A percentile compares a stretch with the other conserved stretches of the same genome.
phyloP scores from a whole-genome alignment of 345 rosid genomes.

The Corchorus capsularis region DNA sequence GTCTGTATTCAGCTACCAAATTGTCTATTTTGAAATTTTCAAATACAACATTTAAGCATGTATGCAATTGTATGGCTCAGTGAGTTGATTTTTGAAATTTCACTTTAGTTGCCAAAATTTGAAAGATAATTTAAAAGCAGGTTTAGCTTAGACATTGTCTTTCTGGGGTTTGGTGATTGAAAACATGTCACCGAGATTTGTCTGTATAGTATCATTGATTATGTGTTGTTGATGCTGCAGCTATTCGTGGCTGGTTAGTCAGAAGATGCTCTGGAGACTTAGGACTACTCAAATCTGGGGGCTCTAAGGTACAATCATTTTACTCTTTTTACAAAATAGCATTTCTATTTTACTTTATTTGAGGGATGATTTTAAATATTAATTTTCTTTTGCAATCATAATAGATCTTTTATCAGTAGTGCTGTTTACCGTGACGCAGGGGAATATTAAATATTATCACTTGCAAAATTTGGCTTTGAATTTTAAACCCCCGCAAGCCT shows the following conservation, averaged over 20 bases:
- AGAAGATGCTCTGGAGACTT: slow-evolving; percentile 88
- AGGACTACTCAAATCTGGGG: slow-evolving; percentile 58
- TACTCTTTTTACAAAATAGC: neutral
- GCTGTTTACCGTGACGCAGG: neutral
- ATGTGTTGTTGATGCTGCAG: slow-evolving; percentile 40
- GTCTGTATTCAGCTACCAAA: neutral
- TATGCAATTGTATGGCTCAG: neutral
- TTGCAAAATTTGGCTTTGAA: neutral
- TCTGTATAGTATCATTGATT: neutral
- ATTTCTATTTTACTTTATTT: neutral
- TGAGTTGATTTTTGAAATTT: neutral
- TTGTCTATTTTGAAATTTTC: neutral
- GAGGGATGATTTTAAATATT: neutral
- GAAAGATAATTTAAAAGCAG: neutral
- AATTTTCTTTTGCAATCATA: neutral
- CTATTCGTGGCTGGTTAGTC: slow-evolving; percentile 92
- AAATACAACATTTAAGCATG: neutral
- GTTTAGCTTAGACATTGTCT: slow-evolving; percentile 11
- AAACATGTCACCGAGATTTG: neutral
- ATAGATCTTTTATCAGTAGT: neutral
- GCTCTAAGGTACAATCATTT: slow-evolving; percentile 49
- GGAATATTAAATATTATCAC: neutral
- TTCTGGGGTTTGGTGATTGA: neutral
- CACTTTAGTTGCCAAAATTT: neutral
- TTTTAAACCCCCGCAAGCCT: neutral